phyloP scores from a whole-genome alignment of 1,284 basidiomycete species.

The Limonomyces culmigenus region DNA sequence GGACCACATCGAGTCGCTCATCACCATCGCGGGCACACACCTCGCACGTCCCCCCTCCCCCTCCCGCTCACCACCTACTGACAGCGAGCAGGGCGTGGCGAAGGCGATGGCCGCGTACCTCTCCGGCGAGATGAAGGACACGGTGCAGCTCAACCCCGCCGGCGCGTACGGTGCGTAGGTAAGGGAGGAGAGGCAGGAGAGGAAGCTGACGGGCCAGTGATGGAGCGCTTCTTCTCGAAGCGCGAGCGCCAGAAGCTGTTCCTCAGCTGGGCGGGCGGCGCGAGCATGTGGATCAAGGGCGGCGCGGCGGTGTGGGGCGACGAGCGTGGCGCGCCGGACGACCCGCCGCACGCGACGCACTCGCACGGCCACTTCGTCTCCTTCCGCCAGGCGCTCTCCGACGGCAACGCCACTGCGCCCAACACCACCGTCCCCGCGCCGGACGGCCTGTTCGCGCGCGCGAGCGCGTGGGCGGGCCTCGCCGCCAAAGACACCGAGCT shows the following conservation, averaged over 20 bases:
- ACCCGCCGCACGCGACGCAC: constrained; percentile 40
- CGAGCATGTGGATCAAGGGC: constrained; percentile 90
- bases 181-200: neutral
- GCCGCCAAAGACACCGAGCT: neutral
- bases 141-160: constrained; percentile 81
- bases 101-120: constrained; percentile 96
- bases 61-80: neutral
- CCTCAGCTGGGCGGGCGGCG: constrained; percentile 89
- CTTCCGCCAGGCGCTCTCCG: constrained; percentile 40
- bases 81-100: constrained; percentile 59
- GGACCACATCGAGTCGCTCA: constrained; percentile 68
- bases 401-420: constrained; percentile 10
- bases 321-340: constrained; percentile 58
- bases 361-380: constrained; percentile 74
- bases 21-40: constrained; percentile 81
- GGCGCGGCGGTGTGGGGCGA: constrained; percentile 89
- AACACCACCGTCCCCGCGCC: neutral
- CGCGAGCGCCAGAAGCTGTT: constrained; percentile 85
- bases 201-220: constrained; percentile 24
- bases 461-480: neutral
- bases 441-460: neutral
- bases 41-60: constrained; percentile 36
- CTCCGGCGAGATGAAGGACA: constrained; percentile 91
- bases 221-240: constrained; percentile 80
- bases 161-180: constrained; percentile 51